phyloP scores from a whole-genome alignment of 768 basidiomycete species.

The Gautieria morchelliformis region DNA sequence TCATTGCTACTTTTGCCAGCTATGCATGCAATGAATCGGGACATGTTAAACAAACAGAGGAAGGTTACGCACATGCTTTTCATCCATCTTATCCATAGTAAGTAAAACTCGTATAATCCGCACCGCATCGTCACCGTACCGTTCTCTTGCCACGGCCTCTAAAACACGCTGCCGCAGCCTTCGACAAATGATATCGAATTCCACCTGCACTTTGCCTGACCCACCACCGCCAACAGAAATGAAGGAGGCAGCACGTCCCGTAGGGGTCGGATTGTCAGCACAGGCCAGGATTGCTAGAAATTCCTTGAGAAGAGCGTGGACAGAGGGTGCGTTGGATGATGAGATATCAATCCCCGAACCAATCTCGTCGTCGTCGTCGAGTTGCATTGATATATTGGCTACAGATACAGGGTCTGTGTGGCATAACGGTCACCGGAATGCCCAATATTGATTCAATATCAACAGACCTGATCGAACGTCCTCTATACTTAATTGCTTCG shows the following conservation, averaged over 20 bases:
- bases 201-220: slow-evolving; percentile 63
- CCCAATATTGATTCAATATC: neutral
- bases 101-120: slow-evolving; percentile 71
- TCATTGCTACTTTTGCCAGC: slow-evolving; percentile 92
- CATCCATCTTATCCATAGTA: slow-evolving; percentile 85
- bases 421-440: neutral
- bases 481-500: slow-evolving; percentile 46
- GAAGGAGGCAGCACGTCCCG: slow-evolving; percentile 62
- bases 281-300: slow-evolving; percentile 74
- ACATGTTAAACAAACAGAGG: neutral
- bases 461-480: slow-evolving; percentile 55
- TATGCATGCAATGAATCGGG: slow-evolving; percentile 22
- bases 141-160: slow-evolving; percentile 72
- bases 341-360: slow-evolving; percentile 49
- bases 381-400: slow-evolving; percentile 50
- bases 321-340: slow-evolving; percentile 39
- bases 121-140: slow-evolving; percentile 75
- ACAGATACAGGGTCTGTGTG: slow-evolving; percentile 54
- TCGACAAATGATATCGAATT: slow-evolving; percentile 63
- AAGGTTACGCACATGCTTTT: slow-evolving; percentile 63
- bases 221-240: slow-evolving; percentile 46
- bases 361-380: slow-evolving; percentile 56
- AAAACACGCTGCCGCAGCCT: slow-evolving; percentile 62
- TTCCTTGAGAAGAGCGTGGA: slow-evolving; percentile 57
- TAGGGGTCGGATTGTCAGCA: slow-evolving; percentile 73